Evolutionary conservation across 257 asterid species (phyloP).

Genomic region (Ballota nigra): DNA sequence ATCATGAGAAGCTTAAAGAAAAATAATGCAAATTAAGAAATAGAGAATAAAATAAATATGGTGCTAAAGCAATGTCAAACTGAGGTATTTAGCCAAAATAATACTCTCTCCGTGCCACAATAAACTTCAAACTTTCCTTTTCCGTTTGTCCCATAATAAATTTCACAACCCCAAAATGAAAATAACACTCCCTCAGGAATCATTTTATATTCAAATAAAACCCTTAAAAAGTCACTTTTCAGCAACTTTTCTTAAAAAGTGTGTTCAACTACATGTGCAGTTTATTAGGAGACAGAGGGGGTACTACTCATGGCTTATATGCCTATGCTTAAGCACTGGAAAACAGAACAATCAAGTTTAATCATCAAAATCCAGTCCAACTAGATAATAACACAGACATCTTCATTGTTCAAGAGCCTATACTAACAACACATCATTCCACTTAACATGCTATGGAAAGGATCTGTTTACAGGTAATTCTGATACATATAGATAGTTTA

Average conservation of each 20-base stretch:
- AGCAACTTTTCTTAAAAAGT: too few relatives aligned
- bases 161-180: too few relatives aligned
- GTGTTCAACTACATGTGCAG: too few relatives aligned
- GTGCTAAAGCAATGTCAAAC: background rate
- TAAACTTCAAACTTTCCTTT: too few relatives aligned
- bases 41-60: background rate
- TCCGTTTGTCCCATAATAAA: too few relatives aligned
- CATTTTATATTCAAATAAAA: too few relatives aligned
- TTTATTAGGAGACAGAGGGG: too few relatives aligned
- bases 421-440: background rate
- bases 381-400: background rate
- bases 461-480: background rate
- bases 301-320: background rate
- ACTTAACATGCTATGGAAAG: background rate
- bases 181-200: too few relatives aligned
- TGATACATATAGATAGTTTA: background rate
- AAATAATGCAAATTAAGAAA: slow-evolving; percentile 4
- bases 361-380: background rate
- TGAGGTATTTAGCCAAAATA: background rate
- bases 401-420: background rate
- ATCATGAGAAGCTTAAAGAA: background rate
- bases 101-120: too few relatives aligned
- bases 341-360: background rate
- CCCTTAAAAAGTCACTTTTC: too few relatives aligned
- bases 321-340: background rate